Percentiles rank a stretch among this genome's conserved stretches.
Conservation (phyloP, 1,139 yeast genomes). For the Suhomyces maxii region DNA sequence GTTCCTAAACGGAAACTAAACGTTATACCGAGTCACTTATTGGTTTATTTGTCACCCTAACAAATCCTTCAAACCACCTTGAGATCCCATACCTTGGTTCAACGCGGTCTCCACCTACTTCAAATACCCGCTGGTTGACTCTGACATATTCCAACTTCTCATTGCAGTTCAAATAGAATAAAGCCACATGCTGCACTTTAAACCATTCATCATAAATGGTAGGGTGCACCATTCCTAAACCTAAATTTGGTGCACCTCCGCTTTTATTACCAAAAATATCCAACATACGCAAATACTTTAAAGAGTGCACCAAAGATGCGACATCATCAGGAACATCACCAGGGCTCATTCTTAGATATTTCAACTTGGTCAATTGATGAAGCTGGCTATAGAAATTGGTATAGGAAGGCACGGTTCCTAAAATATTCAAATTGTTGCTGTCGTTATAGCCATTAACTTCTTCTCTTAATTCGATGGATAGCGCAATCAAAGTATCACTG, state of each 20-base stretch:
- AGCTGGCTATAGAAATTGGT: conserved; percentile 11
- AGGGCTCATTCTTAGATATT: conserved; percentile 43
- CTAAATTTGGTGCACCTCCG: conserved; percentile 58
- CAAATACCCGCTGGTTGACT: conserved; percentile 41
- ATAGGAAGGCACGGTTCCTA: conserved; percentile 10
- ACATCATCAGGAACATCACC: conserved; percentile 28
- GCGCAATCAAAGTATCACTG: conserved; percentile 23
- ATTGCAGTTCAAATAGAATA: conserved; percentile 32
- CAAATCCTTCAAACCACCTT: conserved; percentile 38
- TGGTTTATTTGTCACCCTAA: neutral
- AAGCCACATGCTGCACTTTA: conserved; percentile 55
- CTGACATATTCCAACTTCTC: conserved; percentile 40
- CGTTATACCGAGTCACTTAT: too few relatives aligned
- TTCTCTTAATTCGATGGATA: conserved; percentile 45
- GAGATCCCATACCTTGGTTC: conserved; percentile 45
- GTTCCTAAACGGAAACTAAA: too few relatives aligned
- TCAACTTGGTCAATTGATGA: conserved; percentile 21
- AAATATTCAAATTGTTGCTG: conserved; percentile 6
- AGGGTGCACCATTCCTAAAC: conserved; percentile 54
- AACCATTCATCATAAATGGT: conserved; percentile 59
- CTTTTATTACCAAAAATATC: conserved; percentile 53
- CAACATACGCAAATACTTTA: conserved; percentile 36
- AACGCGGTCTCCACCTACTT: conserved; percentile 20
- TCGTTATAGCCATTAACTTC: conserved; percentile 18
- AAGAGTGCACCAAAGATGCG: conserved; percentile 21